Evolutionary conservation across 2,329 filamentous ascomycete genomes (phyloP).

Genomic region (Herpotrichia juniperi): DNA sequence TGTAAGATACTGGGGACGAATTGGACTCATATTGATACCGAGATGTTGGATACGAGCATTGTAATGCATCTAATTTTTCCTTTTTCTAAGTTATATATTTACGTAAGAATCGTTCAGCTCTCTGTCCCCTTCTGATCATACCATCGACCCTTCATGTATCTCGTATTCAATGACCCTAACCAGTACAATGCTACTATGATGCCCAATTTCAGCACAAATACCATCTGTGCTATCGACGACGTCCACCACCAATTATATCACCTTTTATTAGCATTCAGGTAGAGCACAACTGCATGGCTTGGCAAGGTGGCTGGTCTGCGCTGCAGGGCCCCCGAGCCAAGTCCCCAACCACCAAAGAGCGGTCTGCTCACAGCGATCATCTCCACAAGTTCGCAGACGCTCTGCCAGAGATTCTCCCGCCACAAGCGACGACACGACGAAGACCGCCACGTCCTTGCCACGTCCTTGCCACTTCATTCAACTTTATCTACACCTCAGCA

Average conservation of each 20-base stretch:
- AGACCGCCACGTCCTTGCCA: neutral
- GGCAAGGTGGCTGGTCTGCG: slow-evolving; percentile 7
- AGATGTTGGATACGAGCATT: too few relatives aligned
- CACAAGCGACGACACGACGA: neutral
- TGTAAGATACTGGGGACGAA: too few relatives aligned
- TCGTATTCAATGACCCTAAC: too few relatives aligned
- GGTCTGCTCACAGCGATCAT: slow-evolving; percentile 18
- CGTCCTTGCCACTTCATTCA: neutral
- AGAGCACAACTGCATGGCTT: slow-evolving; percentile 17
- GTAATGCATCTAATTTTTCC: too few relatives aligned
- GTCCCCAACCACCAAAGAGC: slow-evolving; percentile 20
- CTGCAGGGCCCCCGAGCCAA: slow-evolving; percentile 7
- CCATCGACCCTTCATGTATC: too few relatives aligned
- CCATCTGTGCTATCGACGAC: too few relatives aligned
- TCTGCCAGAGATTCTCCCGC: neutral
- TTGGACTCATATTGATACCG: too few relatives aligned
- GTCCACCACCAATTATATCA: slow-evolving; percentile 9
- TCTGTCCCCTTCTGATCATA: too few relatives aligned
- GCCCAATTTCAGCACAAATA: too few relatives aligned
- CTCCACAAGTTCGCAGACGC: slow-evolving; percentile 17
- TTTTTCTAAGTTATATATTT: too few relatives aligned
- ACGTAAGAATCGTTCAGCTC: too few relatives aligned
- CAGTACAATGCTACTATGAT: too few relatives aligned
- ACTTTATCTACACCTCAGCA: neutral
- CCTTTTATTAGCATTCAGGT: slow-evolving; percentile 13